phyloP scores from a whole-genome alignment of 2,329 filamentous ascomycete species.

The Xylariaceae sp. region DNA sequence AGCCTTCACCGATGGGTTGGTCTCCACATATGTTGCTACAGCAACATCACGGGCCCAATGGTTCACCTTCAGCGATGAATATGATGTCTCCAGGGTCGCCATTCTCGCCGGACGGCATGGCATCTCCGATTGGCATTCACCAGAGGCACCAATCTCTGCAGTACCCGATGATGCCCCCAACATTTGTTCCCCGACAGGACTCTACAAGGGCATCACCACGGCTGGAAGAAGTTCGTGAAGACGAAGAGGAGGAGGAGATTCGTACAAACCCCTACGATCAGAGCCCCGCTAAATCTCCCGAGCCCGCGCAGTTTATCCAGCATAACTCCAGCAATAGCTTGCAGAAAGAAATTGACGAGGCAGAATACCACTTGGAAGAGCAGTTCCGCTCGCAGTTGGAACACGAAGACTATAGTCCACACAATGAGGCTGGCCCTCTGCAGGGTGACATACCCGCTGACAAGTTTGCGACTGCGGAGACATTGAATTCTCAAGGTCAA shows the following conservation, averaged over 20 bases:
- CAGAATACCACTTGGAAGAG: slow-evolving; percentile 79
- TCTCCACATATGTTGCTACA: slow-evolving; percentile 51
- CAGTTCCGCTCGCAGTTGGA: slow-evolving; percentile 73
- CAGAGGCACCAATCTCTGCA: slow-evolving; percentile 57
- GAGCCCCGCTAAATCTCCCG: slow-evolving; percentile 51
- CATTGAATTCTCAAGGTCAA: slow-evolving; percentile 39
- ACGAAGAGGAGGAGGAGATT: slow-evolving; percentile 64
- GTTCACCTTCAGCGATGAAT: slow-evolving; percentile 59
- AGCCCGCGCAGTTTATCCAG: slow-evolving; percentile 42
- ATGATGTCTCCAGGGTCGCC: slow-evolving; percentile 61
- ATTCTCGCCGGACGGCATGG: slow-evolving; percentile 49
- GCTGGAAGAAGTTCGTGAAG: slow-evolving; percentile 68
- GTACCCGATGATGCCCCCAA: slow-evolving; percentile 52
- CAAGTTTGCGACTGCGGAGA: slow-evolving; percentile 19
- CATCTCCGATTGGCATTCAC: slow-evolving; percentile 42
- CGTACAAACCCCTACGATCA: slow-evolving; percentile 38
- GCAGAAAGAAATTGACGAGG: slow-evolving; percentile 79
- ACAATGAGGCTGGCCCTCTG: slow-evolving; percentile 39
- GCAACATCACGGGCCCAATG: slow-evolving; percentile 49
- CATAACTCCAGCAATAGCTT: slow-evolving; percentile 74
- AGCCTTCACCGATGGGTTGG: slow-evolving; percentile 56
- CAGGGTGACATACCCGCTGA: slow-evolving; percentile 26
- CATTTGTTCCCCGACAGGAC: slow-evolving; percentile 51
- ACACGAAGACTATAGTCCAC: slow-evolving; percentile 70
- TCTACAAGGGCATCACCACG: slow-evolving; percentile 53